Base-by-base conservation (phyloP, 768 basidiomycete species). In the Trametes cubensis region DNA sequence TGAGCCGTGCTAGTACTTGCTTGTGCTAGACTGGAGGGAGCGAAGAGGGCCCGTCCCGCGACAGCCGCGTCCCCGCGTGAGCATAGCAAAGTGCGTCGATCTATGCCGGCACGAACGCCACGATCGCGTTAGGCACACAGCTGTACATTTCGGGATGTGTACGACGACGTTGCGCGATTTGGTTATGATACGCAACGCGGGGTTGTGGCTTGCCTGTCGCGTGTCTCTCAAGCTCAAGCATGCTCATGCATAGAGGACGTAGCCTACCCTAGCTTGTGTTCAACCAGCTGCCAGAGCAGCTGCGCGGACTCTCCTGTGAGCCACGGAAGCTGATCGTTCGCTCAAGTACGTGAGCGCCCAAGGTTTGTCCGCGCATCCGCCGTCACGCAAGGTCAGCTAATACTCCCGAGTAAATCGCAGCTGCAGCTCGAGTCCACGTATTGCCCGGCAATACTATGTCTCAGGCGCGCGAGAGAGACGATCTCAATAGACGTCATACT, bases 111-210 rank as follows among this genome's bases (percentile, higher is more conserved):
- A 30, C 48, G 48, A 47, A 59, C 58, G 58, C 58, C 58, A 59
- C 58, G 41, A 59, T 52, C 48, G 58, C 40, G 58, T 59, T 45
- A 47, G 55, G 58, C 46, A 59, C 58, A 51, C 58, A 45, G 58
- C 28, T 41, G 58, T 38, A 59, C 58, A 59, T 59, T 45, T 51
- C 40, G 6, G 49, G 49, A 52, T 34, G 34, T 34, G 34, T 34
- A 34, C 34, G 34, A 30, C 28, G 28, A 30, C 28, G 28, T 30
- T 30, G 8, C 8, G 8, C 28, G 4, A 30, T 8, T 34, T 34
- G 34, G 5, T 6, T 10, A 6, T 11, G 34, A 10, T 34, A 34
- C 30, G 42, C 49, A 28, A 30, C 14, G 49, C 58, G 40, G 41
- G 49, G 58, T 20, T 8, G 34, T 18, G 47, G 20, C 10, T 49